Base-by-base conservation (phyloP, 805 yeast genomes). In the Myxozyma sirexii region DNA sequence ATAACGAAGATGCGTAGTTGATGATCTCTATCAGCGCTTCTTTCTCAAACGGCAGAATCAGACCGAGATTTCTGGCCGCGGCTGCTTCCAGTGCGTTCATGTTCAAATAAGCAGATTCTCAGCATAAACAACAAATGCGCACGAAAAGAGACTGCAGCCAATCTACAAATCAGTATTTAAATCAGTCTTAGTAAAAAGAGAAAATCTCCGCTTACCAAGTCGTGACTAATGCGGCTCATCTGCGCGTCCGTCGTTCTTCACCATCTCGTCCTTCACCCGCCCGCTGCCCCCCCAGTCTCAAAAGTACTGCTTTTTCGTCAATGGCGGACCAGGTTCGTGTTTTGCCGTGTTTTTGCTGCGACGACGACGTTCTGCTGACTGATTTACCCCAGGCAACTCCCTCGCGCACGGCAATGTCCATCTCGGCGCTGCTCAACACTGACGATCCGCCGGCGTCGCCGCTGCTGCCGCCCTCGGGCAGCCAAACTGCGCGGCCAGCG, bases 21-120 rank as follows among this genome's bases (percentile, higher is more conserved):
- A 85, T 75, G 75, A 85, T 78, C 66, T 84, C 86, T 12, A 68
- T 66, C 33, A 84, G 72, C 0, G 87, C 75, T 7, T 83, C 87
- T 15, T 76, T 75, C 62, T 86, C 90, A 42, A 86, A 70, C 0
- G 90, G 90, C 17, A 86, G 67, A 0, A 84, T 39, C 13, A 41
- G 31, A 4, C 48, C 57, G 13, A 61, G 57, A 27, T 54, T 54
- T 7, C 57, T 26, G 10, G 59, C 60, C 6, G 62, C 58, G 8
- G 43, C 31, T 23, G 35, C 59, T 23, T 54, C 57, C 24, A 60
- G 44, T 6, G 53, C 58, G 24, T 35, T 50, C 17, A 45, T n/a
- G 37, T 35, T 12, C 21, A 24, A 41, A 27, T 23, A 35, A 13
- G 29, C 26, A 41, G 15, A 31, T 17, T 46, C 50, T n/a, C n/a